Base-by-base conservation (phyloP, 345 rosid genomes). In the Salix suchowensis region DNA sequence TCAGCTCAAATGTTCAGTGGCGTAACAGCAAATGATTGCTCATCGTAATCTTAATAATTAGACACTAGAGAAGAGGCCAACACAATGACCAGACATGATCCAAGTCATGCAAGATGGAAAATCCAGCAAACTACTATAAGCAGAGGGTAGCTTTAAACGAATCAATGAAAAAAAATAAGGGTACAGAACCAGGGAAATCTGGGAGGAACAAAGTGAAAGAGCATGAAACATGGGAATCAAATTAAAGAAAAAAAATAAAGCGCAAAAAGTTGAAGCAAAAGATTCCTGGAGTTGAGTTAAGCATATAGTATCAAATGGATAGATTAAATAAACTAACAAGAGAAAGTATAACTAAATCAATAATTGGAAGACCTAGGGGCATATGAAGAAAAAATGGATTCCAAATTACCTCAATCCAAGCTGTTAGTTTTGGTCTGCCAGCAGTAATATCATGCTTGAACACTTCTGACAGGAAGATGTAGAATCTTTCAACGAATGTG, bases 351-450 rank as follows among this genome's bases (percentile, higher is more conserved):
- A 9, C 14, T 15, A 66, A 36, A 30, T 67, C 16, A 36, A 67
- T 8, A 23, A 19, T 9, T 5, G 24, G 71, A 39, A 7, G 11
- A 19, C 14, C 28, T 4, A 12, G 40, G 18, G 18, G 52, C 46
- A 42, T 3, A 34, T 19, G 19, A 32, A 65, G 11, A 67, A 2
- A 14, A 28, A 73, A 24, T 30, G 13, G 32, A 9, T 9, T 18
- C 44, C 11, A 32, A 13, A 64, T 16, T 74, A 79, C 98, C 96
- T 91, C 82, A 65, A 92, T 86, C 97, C 97, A 96, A 46, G 88
- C 77, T 18, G 91, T 84, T 54, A 96, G 82, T 80, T 86, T 91
- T 65, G 97, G 96, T 82, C 99, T 90, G 74, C 88, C 90, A 55
- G 79, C 85, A 70, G 91, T 85, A 37, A 93, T 75, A 75, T 91